These are phyloP conservation scores for Striga asiatica DNA, from an alignment of 257 asterid genomes.

Conservation along the genomic window DNA sequence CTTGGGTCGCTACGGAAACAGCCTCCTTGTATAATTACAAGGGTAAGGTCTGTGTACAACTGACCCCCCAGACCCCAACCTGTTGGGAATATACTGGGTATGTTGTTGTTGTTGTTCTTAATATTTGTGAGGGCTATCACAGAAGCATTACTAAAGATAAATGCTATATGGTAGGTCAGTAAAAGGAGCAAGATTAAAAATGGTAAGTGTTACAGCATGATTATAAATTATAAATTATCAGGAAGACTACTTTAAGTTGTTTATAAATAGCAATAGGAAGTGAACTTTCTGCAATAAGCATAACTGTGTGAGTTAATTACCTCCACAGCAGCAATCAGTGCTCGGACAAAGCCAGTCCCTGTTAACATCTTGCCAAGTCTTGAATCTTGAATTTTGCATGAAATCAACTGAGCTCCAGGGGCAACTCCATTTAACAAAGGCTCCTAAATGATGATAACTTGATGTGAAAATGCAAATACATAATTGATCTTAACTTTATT, in stretches of 20 bases:
- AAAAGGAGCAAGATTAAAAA: not conserved
- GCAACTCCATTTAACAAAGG: constrained; percentile 96
- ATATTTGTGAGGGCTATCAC: constrained; percentile 1
- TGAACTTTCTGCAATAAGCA: constrained; percentile 7
- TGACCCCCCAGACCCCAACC: no score
- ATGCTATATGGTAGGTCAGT: constrained; percentile 1
- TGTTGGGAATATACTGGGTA: no score
- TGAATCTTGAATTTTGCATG: constrained; percentile 96
- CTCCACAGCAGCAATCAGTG: constrained; percentile 93
- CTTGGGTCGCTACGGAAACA: no score
- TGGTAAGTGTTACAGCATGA: not conserved
- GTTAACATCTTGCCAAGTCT: constrained; percentile 98
- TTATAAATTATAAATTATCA: no score
- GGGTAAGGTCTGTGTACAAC: no score
- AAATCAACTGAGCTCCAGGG: constrained; percentile 95
- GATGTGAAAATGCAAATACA: constrained; percentile 11
- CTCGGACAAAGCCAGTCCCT: constrained; percentile 95
- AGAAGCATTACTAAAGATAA: not conserved
- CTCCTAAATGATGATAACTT: constrained; percentile 43
- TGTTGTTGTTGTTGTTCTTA: no score
- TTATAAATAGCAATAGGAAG: not conserved
- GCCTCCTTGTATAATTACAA: no score
- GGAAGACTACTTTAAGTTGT: not conserved
- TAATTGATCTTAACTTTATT: not conserved
- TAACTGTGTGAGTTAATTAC: constrained; percentile 24